A percentile compares a stretch with the other conserved stretches of the same genome.
phyloP scores from a whole-genome alignment of 2,329 filamentous ascomycete species.

The Aspergillus aculeatus region DNA sequence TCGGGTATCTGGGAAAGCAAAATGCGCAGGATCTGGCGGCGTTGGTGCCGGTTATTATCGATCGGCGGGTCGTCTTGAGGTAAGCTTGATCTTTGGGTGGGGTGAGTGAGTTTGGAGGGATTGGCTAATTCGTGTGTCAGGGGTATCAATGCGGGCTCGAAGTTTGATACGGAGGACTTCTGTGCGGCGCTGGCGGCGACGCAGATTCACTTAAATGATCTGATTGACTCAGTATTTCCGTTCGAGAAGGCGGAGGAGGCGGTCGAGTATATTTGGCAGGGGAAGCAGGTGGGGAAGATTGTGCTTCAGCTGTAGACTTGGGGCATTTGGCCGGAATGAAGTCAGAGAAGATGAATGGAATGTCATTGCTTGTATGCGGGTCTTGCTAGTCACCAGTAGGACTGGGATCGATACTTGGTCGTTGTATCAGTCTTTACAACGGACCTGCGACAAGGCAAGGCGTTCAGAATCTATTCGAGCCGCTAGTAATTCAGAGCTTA shows the following conservation, averaged over 20 bases:
- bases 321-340: too few species aligned
- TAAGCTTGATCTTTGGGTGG: conserved; percentile 7
- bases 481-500: too few species aligned
- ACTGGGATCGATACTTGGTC: too few species aligned
- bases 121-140: conserved; percentile 13
- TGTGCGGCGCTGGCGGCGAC: conserved; percentile 34
- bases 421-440: too few species aligned
- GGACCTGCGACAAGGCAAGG: too few species aligned
- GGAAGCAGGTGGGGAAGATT: conserved; percentile 47
- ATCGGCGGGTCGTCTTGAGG: conserved; percentile 37
- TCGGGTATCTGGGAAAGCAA: conserved; percentile 43
- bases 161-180: conserved; percentile 42
- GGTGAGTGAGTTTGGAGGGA: too few species aligned
- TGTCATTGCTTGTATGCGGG: too few species aligned
- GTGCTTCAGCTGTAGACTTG: conserved; percentile 21
- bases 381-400: too few species aligned
- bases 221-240: conserved; percentile 38
- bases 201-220: conserved; percentile 30
- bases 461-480: too few species aligned
- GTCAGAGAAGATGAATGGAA: too few species aligned
- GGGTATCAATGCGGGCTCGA: conserved; percentile 45
- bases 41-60: conserved; percentile 39
- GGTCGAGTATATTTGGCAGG: conserved; percentile 44
- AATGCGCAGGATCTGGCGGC: conserved; percentile 33
- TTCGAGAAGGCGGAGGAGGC: conserved; percentile 46